Conservation (phyloP, 2,329 filamentous ascomycete genomes). For the Phaeosphaeriaceae sp. region DNA sequence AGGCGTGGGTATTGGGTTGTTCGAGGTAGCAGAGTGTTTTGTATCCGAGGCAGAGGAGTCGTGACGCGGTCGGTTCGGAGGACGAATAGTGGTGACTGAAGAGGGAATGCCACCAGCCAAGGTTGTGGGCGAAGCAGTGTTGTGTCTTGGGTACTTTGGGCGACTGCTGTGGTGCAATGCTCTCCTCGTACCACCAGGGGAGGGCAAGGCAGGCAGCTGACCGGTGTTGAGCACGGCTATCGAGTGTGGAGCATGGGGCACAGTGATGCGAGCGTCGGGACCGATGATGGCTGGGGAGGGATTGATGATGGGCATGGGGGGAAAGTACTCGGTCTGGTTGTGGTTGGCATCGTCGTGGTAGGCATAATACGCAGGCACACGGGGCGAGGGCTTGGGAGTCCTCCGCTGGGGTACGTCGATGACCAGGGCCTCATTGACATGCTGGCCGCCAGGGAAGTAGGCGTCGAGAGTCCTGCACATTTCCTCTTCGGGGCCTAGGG, state of each 20-base stretch:
- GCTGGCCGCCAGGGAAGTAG: slow-evolving; percentile 86
- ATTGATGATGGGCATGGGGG: slow-evolving; percentile 62
- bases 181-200: slow-evolving; percentile 73
- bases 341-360: slow-evolving; percentile 69
- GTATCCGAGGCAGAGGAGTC: slow-evolving; percentile 53
- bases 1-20: slow-evolving; percentile 64
- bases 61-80: slow-evolving; percentile 42
- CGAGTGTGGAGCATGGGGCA: slow-evolving; percentile 58
- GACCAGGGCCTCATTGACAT: slow-evolving; percentile 84
- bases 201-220: slow-evolving; percentile 80
- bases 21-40: slow-evolving; percentile 49
- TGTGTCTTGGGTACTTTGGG: slow-evolving; percentile 70
- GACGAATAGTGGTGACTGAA: slow-evolving; percentile 47
- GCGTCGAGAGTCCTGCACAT: slow-evolving; percentile 78
- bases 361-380: slow-evolving; percentile 60
- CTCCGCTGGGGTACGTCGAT: slow-evolving; percentile 82
- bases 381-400: slow-evolving; percentile 81
- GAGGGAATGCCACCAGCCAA: slow-evolving; percentile 50
- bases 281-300: slow-evolving; percentile 50
- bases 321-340: slow-evolving; percentile 81
- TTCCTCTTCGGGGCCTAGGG: slow-evolving; percentile 83
- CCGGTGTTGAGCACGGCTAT: slow-evolving; percentile 84
- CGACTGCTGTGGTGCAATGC: slow-evolving; percentile 53
- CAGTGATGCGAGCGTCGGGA: slow-evolving; percentile 43
- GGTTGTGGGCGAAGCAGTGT: slow-evolving; percentile 82